Conservation (phyloP, 2,329 filamentous ascomycete species). For the Elsinoe necatrix region DNA sequence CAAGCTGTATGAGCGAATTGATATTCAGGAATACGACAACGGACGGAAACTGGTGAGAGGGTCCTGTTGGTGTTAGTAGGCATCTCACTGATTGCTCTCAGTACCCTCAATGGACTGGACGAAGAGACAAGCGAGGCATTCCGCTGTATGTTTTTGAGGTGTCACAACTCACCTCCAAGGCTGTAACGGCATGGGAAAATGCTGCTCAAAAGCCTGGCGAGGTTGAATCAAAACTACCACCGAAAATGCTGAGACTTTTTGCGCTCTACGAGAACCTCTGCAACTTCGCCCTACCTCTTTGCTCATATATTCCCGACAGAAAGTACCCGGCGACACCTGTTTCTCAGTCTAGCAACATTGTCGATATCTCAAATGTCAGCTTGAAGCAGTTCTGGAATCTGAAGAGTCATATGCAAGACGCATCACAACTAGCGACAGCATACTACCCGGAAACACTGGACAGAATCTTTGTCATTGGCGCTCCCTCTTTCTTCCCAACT, state of each 20-base stretch:
- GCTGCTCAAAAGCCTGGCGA: constrained; percentile 46
- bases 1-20: constrained; percentile 75
- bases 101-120: constrained; percentile 94
- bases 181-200: constrained; percentile 70
- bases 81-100: constrained; percentile 33
- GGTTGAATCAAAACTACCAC: constrained; percentile 56
- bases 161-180: constrained; percentile 71
- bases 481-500: constrained; percentile 82
- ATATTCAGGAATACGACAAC: constrained; percentile 73
- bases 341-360: constrained; percentile 87
- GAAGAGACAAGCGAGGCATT: constrained; percentile 81
- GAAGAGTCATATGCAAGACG: constrained; percentile 88
- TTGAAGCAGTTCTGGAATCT: constrained; percentile 95
- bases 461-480: constrained; percentile 78
- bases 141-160: constrained; percentile 90
- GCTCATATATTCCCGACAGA: constrained; percentile 64
- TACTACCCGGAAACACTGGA: constrained; percentile 94
- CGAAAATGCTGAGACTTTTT: constrained; percentile 76
- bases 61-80: no score
- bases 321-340: constrained; percentile 73
- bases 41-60: constrained; percentile 62
- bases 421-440: constrained; percentile 76
- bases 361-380: constrained; percentile 81
- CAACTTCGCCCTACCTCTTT: constrained; percentile 76
- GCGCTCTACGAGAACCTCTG: constrained; percentile 90